Conservation (phyloP, 345 rosid genomes). For the Populus tremula region DNA sequence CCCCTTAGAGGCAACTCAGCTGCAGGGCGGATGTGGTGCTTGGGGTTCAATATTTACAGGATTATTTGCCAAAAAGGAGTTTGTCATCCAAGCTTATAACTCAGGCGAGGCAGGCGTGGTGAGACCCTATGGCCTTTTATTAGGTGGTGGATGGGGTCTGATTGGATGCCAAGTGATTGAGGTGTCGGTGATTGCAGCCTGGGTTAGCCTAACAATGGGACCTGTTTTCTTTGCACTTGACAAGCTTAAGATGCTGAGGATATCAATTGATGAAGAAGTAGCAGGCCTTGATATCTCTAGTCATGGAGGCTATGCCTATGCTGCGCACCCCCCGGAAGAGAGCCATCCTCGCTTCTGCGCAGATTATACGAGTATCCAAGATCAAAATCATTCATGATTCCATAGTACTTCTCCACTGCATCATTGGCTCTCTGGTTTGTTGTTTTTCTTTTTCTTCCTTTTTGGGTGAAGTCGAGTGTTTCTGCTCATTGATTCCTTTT, state of each 20-base stretch:
- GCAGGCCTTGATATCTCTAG: conserved; percentile 60
- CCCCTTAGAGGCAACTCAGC: conserved; percentile 57
- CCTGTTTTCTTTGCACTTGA: conserved; percentile 51
- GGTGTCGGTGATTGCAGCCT: conserved; percentile 37
- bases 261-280: conserved; percentile 46
- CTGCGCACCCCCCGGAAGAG: conserved; percentile 35
- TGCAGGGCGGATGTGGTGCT: conserved; percentile 67
- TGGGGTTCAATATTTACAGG: conserved; percentile 65
- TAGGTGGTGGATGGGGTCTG: conserved; percentile 66
- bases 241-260: conserved; percentile 43
- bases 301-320: conserved; percentile 56
- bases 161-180: conserved; percentile 48
- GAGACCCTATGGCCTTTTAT: conserved; percentile 47
- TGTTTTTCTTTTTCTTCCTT: not conserved
- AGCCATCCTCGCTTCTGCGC: conserved; percentile 33
- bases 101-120: conserved; percentile 36
- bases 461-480: not conserved
- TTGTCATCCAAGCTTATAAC: conserved; percentile 49
- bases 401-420: not conserved
- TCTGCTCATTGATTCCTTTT: not conserved
- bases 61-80: conserved; percentile 57
- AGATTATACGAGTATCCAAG: conserved; percentile 35
- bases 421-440: not conserved
- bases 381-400: conserved; percentile 12
- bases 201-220: conserved; percentile 59